A percentile compares a stretch with the other conserved stretches of the same genome.
Evolutionary conservation across 2,329 filamentous ascomycete species (phyloP).

Genomic region (Colletotrichum noveboracense): DNA sequence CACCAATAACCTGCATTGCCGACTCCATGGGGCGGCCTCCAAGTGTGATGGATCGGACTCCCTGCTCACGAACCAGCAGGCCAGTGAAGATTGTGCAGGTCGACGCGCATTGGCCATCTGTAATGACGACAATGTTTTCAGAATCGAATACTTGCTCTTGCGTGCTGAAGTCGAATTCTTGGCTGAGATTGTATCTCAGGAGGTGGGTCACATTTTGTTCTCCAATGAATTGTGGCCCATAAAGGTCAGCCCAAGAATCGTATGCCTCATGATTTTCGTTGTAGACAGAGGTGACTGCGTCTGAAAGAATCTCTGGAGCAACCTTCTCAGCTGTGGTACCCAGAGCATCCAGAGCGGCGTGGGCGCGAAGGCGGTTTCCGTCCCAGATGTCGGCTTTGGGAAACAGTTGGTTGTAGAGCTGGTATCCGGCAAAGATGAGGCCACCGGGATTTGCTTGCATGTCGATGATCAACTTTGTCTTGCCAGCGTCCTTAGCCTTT

Average conservation of each 20-base stretch:
- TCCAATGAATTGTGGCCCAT: background rate
- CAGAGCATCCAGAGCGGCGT: constrained; percentile 16
- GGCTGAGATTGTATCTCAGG: background rate
- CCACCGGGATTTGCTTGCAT: constrained; percentile 67
- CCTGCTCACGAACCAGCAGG: constrained; percentile 54
- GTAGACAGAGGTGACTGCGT: constrained; percentile 12
- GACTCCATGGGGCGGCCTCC: constrained; percentile 57
- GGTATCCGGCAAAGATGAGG: constrained; percentile 47
- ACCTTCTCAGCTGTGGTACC: background rate
- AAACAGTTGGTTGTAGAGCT: constrained; percentile 50
- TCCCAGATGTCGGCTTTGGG: constrained; percentile 23
- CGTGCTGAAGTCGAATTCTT: background rate
- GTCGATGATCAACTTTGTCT: constrained; percentile 68
- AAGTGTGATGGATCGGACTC: constrained; percentile 61
- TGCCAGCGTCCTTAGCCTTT: constrained; percentile 47
- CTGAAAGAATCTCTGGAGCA: background rate
- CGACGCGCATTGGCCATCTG: constrained; percentile 63
- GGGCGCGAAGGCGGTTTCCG: constrained; percentile 20
- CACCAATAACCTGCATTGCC: constrained; percentile 63
- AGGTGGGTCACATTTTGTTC: constrained; percentile 5
- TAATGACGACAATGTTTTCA: constrained; percentile 47
- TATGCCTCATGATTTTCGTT: constrained; percentile 37
- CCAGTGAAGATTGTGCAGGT: constrained; percentile 65
- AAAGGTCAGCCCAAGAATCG: constrained; percentile 10
- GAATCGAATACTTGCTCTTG: constrained; percentile 33